Conservation (phyloP, 2,329 filamentous ascomycete species). For the Penicillium paneum region DNA sequence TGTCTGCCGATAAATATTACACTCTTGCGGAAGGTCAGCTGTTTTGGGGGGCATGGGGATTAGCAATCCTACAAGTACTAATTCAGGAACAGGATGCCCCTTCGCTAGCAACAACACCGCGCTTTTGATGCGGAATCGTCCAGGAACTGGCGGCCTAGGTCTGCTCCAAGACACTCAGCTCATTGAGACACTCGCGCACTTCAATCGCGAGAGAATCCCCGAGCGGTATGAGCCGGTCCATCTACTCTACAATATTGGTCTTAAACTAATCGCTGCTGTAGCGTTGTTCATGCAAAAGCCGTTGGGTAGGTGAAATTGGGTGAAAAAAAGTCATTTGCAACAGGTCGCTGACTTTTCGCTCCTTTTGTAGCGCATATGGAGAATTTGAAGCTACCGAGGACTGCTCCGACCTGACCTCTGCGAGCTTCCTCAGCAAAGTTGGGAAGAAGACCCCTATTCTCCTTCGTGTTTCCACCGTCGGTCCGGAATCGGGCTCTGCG, state of each 20-base stretch:
- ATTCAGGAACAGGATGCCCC: background rate
- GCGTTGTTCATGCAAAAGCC: background rate
- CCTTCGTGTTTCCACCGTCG: background rate
- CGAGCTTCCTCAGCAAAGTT: background rate
- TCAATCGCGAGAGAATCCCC: background rate
- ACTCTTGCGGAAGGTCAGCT: background rate
- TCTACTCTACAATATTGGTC: too few relatives aligned
- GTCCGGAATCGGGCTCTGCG: background rate
- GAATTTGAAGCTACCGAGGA: background rate
- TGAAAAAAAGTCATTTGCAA: too few relatives aligned
- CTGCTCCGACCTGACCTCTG: background rate
- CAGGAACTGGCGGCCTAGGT: background rate
- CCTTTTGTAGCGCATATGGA: background rate
- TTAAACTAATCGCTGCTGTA: too few relatives aligned
- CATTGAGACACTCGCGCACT: background rate
- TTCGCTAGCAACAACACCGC: background rate
- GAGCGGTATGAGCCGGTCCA: background rate
- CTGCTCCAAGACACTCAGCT: background rate
- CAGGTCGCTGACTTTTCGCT: too few relatives aligned
- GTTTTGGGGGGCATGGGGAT: background rate
- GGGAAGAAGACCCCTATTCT: background rate
- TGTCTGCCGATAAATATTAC: background rate
- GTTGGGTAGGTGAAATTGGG: background rate
- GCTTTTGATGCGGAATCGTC: background rate
- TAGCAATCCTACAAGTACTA: background rate